Evolutionary conservation across 2,329 filamentous ascomycete genomes (phyloP).

Genomic region (Apiospora pterosperma): DNA sequence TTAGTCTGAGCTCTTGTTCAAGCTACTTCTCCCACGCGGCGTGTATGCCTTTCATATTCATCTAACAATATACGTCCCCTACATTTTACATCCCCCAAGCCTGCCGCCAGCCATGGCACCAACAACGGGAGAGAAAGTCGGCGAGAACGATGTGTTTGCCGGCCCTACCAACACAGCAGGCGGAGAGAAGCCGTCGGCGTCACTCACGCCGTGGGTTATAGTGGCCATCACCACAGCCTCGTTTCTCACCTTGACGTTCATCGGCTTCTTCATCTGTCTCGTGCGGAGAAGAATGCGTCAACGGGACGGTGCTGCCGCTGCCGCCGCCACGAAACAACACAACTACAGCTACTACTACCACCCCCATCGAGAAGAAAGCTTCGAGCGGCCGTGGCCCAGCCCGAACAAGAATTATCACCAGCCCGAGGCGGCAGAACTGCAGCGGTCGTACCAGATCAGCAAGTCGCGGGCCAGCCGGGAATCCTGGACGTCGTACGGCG

Average conservation of each 20-base stretch:
- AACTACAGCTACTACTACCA: not conserved
- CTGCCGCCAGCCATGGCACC: not conserved
- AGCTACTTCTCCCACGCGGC: not conserved
- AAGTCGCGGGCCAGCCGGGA: slow-evolving; percentile 27
- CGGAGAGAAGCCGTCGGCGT: not conserved
- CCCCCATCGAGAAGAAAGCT: not conserved
- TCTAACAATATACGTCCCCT: not conserved
- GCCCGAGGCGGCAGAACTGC: slow-evolving; percentile 20
- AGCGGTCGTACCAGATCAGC: slow-evolving; percentile 26
- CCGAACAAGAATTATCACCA: slow-evolving; percentile 10
- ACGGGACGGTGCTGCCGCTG: not conserved
- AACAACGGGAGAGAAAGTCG: not conserved
- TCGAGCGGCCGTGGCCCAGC: slow-evolving; percentile 4
- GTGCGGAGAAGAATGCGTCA: not conserved
- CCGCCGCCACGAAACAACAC: not conserved
- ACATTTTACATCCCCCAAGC: not conserved
- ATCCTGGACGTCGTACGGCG: slow-evolving; percentile 9
- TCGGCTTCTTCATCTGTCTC: slow-evolving; percentile 9
- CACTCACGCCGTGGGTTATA: slow-evolving; percentile 19
- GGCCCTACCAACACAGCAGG: not conserved
- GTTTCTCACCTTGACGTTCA: slow-evolving; percentile 15
- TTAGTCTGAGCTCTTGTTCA: not conserved
- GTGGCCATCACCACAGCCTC: slow-evolving; percentile 19
- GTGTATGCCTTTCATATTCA: not conserved
- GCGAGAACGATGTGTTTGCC: not conserved